Base-by-base conservation (phyloP, 2,329 filamentous ascomycete genomes). In the Xylaria sp. region DNA sequence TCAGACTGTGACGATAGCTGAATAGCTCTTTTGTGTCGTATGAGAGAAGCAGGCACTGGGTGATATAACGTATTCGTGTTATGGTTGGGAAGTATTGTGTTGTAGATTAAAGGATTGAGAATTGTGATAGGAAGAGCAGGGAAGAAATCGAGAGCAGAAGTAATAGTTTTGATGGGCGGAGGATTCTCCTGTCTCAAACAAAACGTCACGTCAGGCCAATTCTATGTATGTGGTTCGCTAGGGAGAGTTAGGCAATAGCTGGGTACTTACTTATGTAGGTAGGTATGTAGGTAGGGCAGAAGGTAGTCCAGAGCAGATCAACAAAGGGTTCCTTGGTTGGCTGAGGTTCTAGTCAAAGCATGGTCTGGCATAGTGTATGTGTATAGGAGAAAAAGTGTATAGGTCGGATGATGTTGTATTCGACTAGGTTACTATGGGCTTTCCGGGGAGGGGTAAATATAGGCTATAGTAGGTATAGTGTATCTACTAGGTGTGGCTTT, bases 201-300 rank as follows among this genome's bases (percentile, higher is more conserved):
- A n/a, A 53, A 67, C 64, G 66, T 68, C 66, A 67, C 65, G 60
- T 60, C 59, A 65, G 40, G n/a, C 43, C 11, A 5, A 25, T 23
- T 31, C 21, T 5, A 25, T 25, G 43, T 5, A 25, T 25, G 43
- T 31, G 43, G 43, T 46, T 15, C 55, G n/a, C 31, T 21, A 19
- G 43, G 40, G 46, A 49, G 52, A 58, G 45, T 46, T 35, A 42
- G 28, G 28, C 9, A 31, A 31, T 31, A 31, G 28, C 28, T 31
- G 28, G 9, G 28, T 31, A 31, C 28, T 31, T 31, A 31, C 28
- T 9, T 31, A 31, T 4, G 28, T 46, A 52, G 9, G n/a, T 47
- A 47, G 45, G 45, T n/a, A n/a, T n/a, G 4, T 15, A 7, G 21
- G 28, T 31, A 31, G 4, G 28, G 28, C 9, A 31, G 5, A 31